A percentile compares a stretch with the other conserved stretches of the same genome.
These are phyloP conservation scores for Phoma sp. DNA, from an alignment of 2,329 filamentous ascomycete genomes.

Conservation along the genomic window DNA sequence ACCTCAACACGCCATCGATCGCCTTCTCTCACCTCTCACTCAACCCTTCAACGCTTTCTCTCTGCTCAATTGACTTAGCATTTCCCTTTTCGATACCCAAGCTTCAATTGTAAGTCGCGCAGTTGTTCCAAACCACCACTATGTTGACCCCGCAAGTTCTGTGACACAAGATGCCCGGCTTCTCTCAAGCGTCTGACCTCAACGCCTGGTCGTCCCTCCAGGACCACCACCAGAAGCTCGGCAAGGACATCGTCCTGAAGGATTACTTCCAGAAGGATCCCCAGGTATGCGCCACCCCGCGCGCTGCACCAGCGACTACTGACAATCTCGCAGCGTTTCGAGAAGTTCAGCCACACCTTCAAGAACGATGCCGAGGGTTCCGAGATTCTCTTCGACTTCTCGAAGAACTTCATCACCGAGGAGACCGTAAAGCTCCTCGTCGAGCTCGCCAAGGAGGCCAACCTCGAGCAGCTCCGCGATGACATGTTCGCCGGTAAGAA, in stretches of 20 bases:
- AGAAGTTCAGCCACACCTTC: slow-evolving; percentile 88
- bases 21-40: slow-evolving; percentile 7
- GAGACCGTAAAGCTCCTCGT: slow-evolving; percentile 87
- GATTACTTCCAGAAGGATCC: slow-evolving; percentile 90
- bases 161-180: slow-evolving; percentile 58
- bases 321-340: slow-evolving; percentile 68
- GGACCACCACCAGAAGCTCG: slow-evolving; percentile 83
- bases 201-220: slow-evolving; percentile 89
- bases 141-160: slow-evolving; percentile 26
- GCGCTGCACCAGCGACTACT: slow-evolving; percentile 5
- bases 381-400: slow-evolving; percentile 97
- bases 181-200: slow-evolving; percentile 86
- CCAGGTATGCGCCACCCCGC: slow-evolving; percentile 17
- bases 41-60: slow-evolving; percentile 8
- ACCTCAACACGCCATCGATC: slow-evolving; percentile 17
- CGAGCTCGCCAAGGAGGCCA: slow-evolving; percentile 89
- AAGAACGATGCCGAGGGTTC: slow-evolving; percentile 75
- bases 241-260: slow-evolving; percentile 90
- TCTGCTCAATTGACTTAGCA: slow-evolving; percentile 18
- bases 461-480: slow-evolving; percentile 91
- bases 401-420: slow-evolving; percentile 96
- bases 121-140: slow-evolving; percentile 15
- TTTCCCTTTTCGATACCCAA: slow-evolving; percentile 20
- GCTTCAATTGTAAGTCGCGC: slow-evolving; percentile 18
- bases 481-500: slow-evolving; percentile 97